Evolutionary conservation across 768 basidiomycete species (phyloP).

Genomic region (Mycena sanguinolenta): DNA sequence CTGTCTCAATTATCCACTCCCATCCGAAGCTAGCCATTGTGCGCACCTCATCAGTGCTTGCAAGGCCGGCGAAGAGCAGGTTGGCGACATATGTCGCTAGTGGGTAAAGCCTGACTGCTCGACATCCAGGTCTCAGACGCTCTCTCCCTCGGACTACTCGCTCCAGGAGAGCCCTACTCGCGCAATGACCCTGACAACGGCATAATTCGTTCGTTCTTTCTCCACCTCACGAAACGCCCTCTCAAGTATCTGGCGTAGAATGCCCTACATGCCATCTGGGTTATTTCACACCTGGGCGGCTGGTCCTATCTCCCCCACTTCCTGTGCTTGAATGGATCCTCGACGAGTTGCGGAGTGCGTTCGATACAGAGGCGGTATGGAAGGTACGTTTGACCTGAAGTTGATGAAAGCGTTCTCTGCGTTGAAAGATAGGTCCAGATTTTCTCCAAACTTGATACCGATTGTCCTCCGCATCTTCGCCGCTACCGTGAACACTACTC

Average conservation of each 20-base stretch:
- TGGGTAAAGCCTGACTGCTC: no score
- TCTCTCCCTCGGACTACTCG: constrained; percentile 17
- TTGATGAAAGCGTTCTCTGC: no score
- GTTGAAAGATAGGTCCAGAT: background rate
- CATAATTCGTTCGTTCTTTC: constrained; percentile 11
- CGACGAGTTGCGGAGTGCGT: background rate
- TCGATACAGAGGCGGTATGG: background rate
- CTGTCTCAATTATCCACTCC: background rate
- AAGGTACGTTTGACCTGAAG: background rate
- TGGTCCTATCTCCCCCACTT: constrained; percentile 11
- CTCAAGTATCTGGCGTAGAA: background rate
- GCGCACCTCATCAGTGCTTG: background rate
- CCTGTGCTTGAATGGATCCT: constrained; percentile 15
- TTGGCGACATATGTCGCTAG: background rate
- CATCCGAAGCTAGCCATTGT: background rate
- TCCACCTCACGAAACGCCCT: background rate
- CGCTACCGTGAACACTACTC: constrained; percentile 7
- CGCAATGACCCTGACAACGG: background rate
- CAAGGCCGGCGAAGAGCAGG: background rate
- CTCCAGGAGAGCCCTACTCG: background rate
- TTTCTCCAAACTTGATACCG: constrained; percentile 6
- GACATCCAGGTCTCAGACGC: background rate
- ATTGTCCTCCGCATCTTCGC: background rate
- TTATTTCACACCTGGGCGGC: constrained; percentile 13
- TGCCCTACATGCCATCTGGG: constrained; percentile 20